Conservation (phyloP, 1,139 yeast genomes). For the Debaryomyces robertsiae region DNA sequence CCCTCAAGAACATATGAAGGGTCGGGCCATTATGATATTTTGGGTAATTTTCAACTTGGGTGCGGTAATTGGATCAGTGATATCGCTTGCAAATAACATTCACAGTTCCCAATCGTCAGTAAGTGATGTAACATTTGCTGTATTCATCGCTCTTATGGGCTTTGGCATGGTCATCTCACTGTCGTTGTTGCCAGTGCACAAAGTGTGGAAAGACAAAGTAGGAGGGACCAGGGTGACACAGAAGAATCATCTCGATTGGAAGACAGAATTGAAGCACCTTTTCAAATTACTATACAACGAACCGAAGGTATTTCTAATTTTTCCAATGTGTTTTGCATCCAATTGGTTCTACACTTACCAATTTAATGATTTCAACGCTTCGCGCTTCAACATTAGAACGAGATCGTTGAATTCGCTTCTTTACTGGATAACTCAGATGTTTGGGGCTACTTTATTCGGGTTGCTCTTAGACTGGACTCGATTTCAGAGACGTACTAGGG, state of each 20-base stretch:
- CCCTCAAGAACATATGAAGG: slow-evolving; percentile 56
- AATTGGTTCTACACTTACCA: slow-evolving; percentile 71
- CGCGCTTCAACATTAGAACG: slow-evolving; percentile 58
- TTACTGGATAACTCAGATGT: slow-evolving; percentile 63
- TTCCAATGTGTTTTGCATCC: slow-evolving; percentile 64
- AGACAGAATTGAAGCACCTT: slow-evolving; percentile 47
- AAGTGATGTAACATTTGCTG: slow-evolving; percentile 59
- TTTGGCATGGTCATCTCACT: slow-evolving; percentile 49
- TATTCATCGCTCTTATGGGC: slow-evolving; percentile 56
- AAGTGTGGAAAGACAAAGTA: slow-evolving; percentile 34
- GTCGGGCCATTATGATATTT: slow-evolving; percentile 54
- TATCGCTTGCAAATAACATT: slow-evolving; percentile 54
- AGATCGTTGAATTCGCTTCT: slow-evolving; percentile 61
- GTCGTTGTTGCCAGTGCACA: slow-evolving; percentile 49
- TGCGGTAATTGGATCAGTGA: slow-evolving; percentile 58
- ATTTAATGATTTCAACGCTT: slow-evolving; percentile 58
- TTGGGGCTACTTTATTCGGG: slow-evolving; percentile 57
- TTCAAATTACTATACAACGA: slow-evolving; percentile 43
- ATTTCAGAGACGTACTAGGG: slow-evolving; percentile 46
- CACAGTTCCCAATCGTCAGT: slow-evolving; percentile 39
- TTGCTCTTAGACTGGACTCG: slow-evolving; percentile 45
- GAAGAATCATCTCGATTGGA: slow-evolving; percentile 49
- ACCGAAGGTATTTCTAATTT: slow-evolving; percentile 49
- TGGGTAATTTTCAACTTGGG: slow-evolving; percentile 69
- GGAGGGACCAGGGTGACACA: slow-evolving; percentile 54